These are phyloP conservation scores for Cytospora leucostoma DNA, from an alignment of 2,329 filamentous ascomycete species.

Conservation along the genomic window DNA sequence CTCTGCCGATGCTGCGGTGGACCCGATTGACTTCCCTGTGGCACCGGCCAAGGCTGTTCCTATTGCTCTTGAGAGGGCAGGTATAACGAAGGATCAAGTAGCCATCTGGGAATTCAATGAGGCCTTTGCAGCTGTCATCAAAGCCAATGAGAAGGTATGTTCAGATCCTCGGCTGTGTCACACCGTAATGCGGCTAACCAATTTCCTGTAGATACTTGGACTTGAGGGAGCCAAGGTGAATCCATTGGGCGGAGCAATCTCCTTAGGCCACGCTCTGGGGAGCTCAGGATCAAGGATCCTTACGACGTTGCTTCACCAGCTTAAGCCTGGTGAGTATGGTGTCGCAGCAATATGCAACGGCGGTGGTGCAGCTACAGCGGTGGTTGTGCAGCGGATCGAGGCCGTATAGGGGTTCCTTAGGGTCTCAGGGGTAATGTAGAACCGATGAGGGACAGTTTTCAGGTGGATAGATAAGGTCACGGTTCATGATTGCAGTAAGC, in stretches of 20 bases:
- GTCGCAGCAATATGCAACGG: conserved; percentile 97
- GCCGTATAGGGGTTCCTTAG: conserved; percentile 42
- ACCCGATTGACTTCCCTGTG: conserved; percentile 91
- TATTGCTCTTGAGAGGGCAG: conserved; percentile 82
- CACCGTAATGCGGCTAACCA: not conserved
- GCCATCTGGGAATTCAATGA: conserved; percentile 98
- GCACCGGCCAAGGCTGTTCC: conserved; percentile 92
- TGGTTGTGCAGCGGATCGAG: conserved; percentile 85
- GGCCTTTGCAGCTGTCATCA: conserved; percentile 93
- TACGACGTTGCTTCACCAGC: conserved; percentile 85
- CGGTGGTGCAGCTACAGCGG: conserved; percentile 85
- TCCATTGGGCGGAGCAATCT: conserved; percentile 86
- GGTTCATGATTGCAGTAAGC: not conserved
- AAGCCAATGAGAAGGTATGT: conserved; percentile 82
- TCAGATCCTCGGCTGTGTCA: not conserved
- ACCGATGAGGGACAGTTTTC: not conserved
- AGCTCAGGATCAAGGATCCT: conserved; percentile 92
- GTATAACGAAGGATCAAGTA: conserved; percentile 88
- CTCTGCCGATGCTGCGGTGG: conserved; percentile 85
- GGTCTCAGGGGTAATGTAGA: conserved; percentile 19
- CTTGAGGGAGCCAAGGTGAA: conserved; percentile 81
- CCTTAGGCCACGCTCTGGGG: conserved; percentile 86
- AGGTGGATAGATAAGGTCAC: not conserved
- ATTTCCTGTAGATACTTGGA: conserved; percentile 65
- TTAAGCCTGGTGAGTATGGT: conserved; percentile 90